A percentile compares a stretch with the other conserved stretches of the same genome.
Evolutionary conservation across 2,329 filamentous ascomycete species (phyloP).

Genomic region (Cercospora canescens): DNA sequence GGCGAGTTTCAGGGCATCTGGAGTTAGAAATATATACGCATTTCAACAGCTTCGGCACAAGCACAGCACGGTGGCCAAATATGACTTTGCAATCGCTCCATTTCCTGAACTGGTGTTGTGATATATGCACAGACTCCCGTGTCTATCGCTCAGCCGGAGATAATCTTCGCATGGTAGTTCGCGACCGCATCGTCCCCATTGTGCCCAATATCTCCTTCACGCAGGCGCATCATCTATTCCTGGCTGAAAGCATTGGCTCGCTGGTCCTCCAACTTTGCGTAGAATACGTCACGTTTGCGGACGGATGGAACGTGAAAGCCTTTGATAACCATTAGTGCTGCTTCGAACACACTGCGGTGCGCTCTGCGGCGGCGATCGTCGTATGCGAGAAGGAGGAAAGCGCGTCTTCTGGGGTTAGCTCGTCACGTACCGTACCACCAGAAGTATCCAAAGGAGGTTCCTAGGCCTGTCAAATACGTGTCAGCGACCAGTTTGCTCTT

Average conservation of each 20-base stretch:
- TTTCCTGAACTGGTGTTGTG: conserved; percentile 13
- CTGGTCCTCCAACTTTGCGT: conserved; percentile 64
- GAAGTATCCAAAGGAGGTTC: conserved; percentile 62
- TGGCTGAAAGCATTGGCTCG: conserved; percentile 52
- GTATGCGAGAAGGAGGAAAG: background rate
- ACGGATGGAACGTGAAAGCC: conserved; percentile 66
- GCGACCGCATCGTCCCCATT: conserved; percentile 2
- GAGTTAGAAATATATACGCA: background rate
- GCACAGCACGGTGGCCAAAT: background rate
- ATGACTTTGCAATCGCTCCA: conserved; percentile 16
- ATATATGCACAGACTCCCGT: conserved; percentile 21
- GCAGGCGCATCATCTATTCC: conserved; percentile 4
- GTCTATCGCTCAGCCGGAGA: background rate
- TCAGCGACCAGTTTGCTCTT: background rate
- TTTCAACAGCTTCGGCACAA: background rate
- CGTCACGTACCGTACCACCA: conserved; percentile 64
- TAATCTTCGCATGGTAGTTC: conserved; percentile 8
- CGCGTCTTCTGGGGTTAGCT: conserved; percentile 5
- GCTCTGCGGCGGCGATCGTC: background rate
- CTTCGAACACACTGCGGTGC: background rate
- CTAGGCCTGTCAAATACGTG: conserved; percentile 53
- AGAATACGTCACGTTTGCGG: conserved; percentile 63
- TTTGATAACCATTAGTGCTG: conserved; percentile 30
- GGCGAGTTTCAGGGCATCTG: background rate
- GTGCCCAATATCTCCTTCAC: background rate